phyloP scores from a whole-genome alignment of 2,329 filamentous ascomycete species.

The Diaporthe ilicicola region DNA sequence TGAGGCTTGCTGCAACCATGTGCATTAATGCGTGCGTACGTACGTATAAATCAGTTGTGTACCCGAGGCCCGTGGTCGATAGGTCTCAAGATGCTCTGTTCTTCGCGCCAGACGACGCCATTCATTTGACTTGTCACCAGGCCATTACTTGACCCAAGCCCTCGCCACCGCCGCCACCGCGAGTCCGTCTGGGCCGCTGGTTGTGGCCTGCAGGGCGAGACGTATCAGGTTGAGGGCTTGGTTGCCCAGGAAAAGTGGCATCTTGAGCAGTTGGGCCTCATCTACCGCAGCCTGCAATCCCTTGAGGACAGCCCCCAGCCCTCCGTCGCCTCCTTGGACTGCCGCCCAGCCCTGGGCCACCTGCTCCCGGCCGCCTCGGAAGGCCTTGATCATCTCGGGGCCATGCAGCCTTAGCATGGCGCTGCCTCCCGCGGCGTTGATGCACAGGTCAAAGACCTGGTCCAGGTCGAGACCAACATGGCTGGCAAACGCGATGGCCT shows the following conservation, averaged over 20 bases:
- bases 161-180: slow-evolving; percentile 26
- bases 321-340: neutral
- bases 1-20: too few relatives aligned
- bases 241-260: slow-evolving; percentile 50
- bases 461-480: slow-evolving; percentile 53
- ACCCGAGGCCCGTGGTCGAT: too few relatives aligned
- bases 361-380: slow-evolving; percentile 40
- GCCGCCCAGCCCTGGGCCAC: slow-evolving; percentile 36
- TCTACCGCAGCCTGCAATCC: slow-evolving; percentile 48
- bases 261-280: slow-evolving; percentile 53
- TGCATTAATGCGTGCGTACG: too few relatives aligned
- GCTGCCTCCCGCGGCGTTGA: slow-evolving; percentile 55
- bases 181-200: neutral
- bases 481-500: slow-evolving; percentile 52
- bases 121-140: neutral
- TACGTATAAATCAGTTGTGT: neutral
- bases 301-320: slow-evolving; percentile 42
- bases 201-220: neutral
- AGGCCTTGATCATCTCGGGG: slow-evolving; percentile 48
- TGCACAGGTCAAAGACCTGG: slow-evolving; percentile 54
- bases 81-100: neutral
- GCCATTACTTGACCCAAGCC: slow-evolving; percentile 24
- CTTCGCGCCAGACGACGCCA: neutral
- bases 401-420: slow-evolving; percentile 48
- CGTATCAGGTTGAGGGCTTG: slow-evolving; percentile 49